Percentiles rank a stretch among this genome's conserved stretches.
Evolutionary conservation across 2,329 filamentous ascomycete species (phyloP).

Genomic region (Aspergillus carbonarius): DNA sequence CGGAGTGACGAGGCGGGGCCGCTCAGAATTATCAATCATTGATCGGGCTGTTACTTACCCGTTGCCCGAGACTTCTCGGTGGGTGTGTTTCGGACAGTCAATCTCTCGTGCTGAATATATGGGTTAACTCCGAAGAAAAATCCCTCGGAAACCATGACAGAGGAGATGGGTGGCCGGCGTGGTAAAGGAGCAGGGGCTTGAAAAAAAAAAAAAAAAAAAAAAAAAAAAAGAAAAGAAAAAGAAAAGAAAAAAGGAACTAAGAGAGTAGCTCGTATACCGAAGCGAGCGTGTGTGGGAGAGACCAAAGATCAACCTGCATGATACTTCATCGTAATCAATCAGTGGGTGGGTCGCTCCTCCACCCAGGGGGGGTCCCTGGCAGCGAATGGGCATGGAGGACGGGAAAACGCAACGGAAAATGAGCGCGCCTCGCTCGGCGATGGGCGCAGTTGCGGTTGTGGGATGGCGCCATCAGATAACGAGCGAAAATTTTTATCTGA

Average conservation of each 20-base stretch:
- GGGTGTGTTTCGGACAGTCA: background rate
- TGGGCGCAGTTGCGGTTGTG: background rate
- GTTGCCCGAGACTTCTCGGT: background rate
- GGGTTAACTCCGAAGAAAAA: slow-evolving; percentile 3
- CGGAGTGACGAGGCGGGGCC: background rate
- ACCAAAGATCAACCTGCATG: background rate
- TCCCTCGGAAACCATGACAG: slow-evolving; percentile 3
- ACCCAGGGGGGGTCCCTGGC: background rate
- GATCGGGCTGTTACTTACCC: background rate
- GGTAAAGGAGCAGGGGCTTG: background rate
- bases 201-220: background rate
- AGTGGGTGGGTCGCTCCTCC: slow-evolving; percentile 4
- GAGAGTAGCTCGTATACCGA: background rate
- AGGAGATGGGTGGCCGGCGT: background rate
- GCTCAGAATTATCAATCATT: slow-evolving; percentile 7
- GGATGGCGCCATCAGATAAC: slow-evolving; percentile 27
- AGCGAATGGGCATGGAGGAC: background rate
- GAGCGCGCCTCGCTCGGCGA: background rate
- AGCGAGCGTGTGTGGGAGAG: background rate
- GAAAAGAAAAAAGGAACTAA: background rate
- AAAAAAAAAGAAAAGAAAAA: too few relatives aligned
- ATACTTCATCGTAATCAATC: slow-evolving; percentile 15
- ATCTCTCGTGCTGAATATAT: background rate
- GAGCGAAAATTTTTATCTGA: slow-evolving; percentile 26
- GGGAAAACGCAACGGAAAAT: background rate